A percentile compares a stretch with the other conserved stretches of the same genome.
Evolutionary conservation across 2,329 filamentous ascomycete species (phyloP).

Genomic region (Cadophora luteo-olivacea): DNA sequence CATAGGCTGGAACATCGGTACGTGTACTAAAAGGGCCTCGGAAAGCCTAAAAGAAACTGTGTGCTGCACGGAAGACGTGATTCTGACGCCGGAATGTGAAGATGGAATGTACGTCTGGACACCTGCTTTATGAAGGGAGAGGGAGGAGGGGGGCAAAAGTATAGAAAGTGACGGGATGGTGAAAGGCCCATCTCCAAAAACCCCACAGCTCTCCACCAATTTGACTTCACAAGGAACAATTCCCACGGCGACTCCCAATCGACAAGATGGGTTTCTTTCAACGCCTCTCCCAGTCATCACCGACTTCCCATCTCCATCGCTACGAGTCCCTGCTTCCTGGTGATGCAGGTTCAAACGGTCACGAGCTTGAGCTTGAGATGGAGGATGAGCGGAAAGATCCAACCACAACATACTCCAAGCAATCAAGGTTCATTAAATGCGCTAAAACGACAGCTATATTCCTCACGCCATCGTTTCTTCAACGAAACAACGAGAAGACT

Average conservation of each 20-base stretch:
- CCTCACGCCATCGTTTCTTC: slow-evolving; percentile 7
- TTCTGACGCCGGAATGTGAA: not conserved
- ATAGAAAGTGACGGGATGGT: not conserved
- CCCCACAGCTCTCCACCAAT: not conserved
- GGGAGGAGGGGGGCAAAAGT: too few relatives aligned
- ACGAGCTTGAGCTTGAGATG: not conserved
- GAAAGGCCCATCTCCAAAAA: not conserved
- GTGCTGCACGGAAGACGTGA: not conserved
- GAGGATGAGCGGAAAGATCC: not conserved
- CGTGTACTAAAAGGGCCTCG: too few relatives aligned
- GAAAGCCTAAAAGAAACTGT: too few relatives aligned
- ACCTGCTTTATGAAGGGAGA: not conserved
- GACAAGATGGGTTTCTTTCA: not conserved
- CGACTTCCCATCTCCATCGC: not conserved
- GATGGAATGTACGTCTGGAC: not conserved
- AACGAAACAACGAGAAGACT: not conserved
- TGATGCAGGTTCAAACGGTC: not conserved
- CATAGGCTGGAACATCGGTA: too few relatives aligned
- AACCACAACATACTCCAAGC: not conserved
- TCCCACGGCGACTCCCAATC: not conserved
- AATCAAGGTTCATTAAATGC: not conserved
- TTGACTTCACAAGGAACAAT: not conserved
- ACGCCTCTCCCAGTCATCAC: not conserved
- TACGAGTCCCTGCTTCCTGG: slow-evolving; percentile 6
- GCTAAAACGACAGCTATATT: not conserved